Percentiles rank a stretch among this genome's conserved stretches.
These are phyloP conservation scores for Gossypium australe DNA, from an alignment of 345 rosid species.

Conservation along the genomic window DNA sequence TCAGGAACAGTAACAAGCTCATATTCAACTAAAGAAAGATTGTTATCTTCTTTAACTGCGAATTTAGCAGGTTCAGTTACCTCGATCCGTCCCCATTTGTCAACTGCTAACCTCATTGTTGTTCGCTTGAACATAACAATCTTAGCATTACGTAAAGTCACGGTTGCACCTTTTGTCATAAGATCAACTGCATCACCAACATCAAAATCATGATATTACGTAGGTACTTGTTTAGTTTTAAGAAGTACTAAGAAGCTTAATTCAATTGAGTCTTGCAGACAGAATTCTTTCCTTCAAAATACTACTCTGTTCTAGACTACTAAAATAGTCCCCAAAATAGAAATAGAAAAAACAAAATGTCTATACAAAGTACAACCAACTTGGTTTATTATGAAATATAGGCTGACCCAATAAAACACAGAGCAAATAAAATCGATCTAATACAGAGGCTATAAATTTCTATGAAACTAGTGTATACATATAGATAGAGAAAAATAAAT, in stretches of 20 bases:
- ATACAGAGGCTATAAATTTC: not conserved
- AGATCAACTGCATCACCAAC: constrained; percentile 53
- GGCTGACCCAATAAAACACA: not conserved
- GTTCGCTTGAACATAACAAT: constrained; percentile 97
- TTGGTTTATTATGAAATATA: not conserved
- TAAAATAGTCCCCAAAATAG: not conserved
- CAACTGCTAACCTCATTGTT: constrained; percentile 94
- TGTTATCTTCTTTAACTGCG: constrained; percentile 59
- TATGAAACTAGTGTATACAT: not conserved
- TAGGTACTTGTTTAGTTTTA: too few relatives aligned
- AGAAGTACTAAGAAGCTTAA: not conserved
- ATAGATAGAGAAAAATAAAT: not conserved
- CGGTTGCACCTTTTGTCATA: constrained; percentile 57
- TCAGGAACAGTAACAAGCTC: constrained; percentile 76
- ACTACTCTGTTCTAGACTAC: not conserved
- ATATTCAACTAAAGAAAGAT: constrained; percentile 83
- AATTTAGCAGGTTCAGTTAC: constrained; percentile 66
- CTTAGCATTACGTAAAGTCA: constrained; percentile 83
- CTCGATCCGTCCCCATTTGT: constrained; percentile 93
- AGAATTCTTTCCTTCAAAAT: not conserved
- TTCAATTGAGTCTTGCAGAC: not conserved
- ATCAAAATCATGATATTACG: not conserved
- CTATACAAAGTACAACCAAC: not conserved
- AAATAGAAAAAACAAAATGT: not conserved
- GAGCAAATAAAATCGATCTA: too few relatives aligned